Percentiles rank a stretch among this genome's conserved stretches.
Conservation (phyloP, 73 alveolate genomes). For the Symbiodinium pilosum region DNA sequence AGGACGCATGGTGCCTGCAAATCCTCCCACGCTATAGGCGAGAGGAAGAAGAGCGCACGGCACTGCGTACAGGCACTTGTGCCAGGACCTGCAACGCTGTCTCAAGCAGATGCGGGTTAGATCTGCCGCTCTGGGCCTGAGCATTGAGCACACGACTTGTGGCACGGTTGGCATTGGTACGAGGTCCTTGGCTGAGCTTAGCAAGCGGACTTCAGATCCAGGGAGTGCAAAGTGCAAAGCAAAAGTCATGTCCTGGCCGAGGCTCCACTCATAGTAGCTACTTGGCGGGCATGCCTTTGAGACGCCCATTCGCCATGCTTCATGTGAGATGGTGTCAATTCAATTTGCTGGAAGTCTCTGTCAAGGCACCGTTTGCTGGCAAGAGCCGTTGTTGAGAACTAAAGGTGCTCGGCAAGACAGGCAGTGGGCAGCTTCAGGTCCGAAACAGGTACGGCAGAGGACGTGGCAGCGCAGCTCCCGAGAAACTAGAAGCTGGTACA, state of each 20-base stretch:
- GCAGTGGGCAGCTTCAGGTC: constrained; percentile 55
- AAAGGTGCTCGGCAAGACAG: constrained; percentile 47
- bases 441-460: constrained; percentile 70
- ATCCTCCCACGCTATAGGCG: constrained; percentile 8
- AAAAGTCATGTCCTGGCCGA: not conserved
- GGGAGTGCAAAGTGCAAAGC: not conserved
- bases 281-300: constrained; percentile 66
- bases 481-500: constrained; percentile 31
- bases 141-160: constrained; percentile 62
- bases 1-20: constrained; percentile 54
- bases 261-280: constrained; percentile 60
- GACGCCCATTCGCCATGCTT: not conserved
- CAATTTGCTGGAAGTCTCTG: too few species aligned
- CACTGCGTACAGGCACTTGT: constrained; percentile 71
- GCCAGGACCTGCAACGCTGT: constrained; percentile 9
- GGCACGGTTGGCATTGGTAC: constrained; percentile 60
- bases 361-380: constrained; percentile 20
- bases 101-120: not conserved
- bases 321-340: too few species aligned
- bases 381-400: constrained; percentile 61
- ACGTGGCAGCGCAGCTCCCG: constrained; percentile 81
- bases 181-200: constrained; percentile 8
- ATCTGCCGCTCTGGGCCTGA: not conserved
- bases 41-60: constrained; percentile 32
- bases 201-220: not conserved